Base-by-base conservation (phyloP, 306 rosid species). In the Dalbergia oliveri region DNA sequence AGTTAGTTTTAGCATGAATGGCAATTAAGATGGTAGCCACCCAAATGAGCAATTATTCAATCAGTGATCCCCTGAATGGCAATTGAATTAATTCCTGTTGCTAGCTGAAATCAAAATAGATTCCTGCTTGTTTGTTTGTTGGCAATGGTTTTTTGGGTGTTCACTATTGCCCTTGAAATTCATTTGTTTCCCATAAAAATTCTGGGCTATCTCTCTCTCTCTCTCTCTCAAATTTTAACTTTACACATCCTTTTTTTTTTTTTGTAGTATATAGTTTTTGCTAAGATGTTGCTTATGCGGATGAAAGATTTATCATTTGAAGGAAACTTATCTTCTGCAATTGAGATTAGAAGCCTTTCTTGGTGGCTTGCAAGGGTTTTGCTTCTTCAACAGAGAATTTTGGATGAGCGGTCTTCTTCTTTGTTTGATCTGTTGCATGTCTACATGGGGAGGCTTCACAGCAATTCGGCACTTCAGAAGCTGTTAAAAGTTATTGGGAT, bases 361-460 rank as follows among this genome's bases (percentile, higher is more conserved):
- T 95, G 96, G 98, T 95, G 99, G 98, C 91, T 95, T 66, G 90
- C 89, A 6, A 90, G 98, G 87, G 61, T 88, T 82, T 63, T 88
- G 71, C 85, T 95, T 79, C 84, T 89, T 69, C 96, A 93, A 13
- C 98, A 95, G 76, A 89, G 94, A 79, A 86, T 95, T 87, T 85
- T 91, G 72, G 96, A 91, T 68, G 97, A 90, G 66, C 82, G 94
- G 51, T 91, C 98, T 59, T 95, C 98, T 70, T 85, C 94, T 47
- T 83, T 95, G 79, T 93, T 71, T 72, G 94, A 95, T 88, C 89
- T 81, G 23, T 79, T 90, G 93, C 99, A 93, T 31, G 93, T 84
- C 41, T 84, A 85, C 69, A 83, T 84, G 76, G 79, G 84, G 89
- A 91, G 81, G 84, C 87, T 70, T 81, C 83, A 35, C 79, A 62